Base-by-base conservation (phyloP, 768 basidiomycete species). In the Boletus reticuloceps region DNA sequence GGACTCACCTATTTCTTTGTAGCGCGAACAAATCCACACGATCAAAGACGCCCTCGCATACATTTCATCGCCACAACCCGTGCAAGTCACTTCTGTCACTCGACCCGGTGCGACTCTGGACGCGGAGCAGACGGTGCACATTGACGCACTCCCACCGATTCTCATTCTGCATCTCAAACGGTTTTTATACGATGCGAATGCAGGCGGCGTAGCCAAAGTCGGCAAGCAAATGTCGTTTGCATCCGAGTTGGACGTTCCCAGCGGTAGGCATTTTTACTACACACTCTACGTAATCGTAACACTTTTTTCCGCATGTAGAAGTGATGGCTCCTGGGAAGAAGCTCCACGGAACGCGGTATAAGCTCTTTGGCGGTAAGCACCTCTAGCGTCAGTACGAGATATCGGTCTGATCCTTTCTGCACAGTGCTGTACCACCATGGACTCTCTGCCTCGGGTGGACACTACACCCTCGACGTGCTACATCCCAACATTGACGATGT, bases 391-490 rank as follows among this genome's bases (percentile, higher is more conserved):
- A 12, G 4, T n/a, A 11, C 9, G 1, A 13, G 16, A 12, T 8
- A 27, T 19, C 37, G 3, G 16, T 20, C 42, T 43, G 47, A 37
- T 11, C 38, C 13, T 7, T 38, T 17, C 4, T 27, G 25, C 20
- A 0, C 59, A 91, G 96, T 86, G 10, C 74, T 98, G 13, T 98
- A 98, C 70, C 96, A 99, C 69, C 95, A 99, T 61, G 96, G 96
- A 3, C 76, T 79, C 29, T 90, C 91, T 8, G 93, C 96, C 0
- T 86, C 87, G 1, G 94, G 94, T 4, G 96, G 96, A 1, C 96
- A 98, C 71, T 98, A 98, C 74, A 98, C 95, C 3, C 82, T 96
- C 45, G 89, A 94, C 63, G 89, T 95, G 11, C 75, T 95, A 3
- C 87, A 91, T 61, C 89, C 88, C 4, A 81, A 82, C 59, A 78